These are phyloP conservation scores for Elaphomyces granulatus DNA, from an alignment of 495 filamentous ascomycete genomes.

Conservation along the genomic window DNA sequence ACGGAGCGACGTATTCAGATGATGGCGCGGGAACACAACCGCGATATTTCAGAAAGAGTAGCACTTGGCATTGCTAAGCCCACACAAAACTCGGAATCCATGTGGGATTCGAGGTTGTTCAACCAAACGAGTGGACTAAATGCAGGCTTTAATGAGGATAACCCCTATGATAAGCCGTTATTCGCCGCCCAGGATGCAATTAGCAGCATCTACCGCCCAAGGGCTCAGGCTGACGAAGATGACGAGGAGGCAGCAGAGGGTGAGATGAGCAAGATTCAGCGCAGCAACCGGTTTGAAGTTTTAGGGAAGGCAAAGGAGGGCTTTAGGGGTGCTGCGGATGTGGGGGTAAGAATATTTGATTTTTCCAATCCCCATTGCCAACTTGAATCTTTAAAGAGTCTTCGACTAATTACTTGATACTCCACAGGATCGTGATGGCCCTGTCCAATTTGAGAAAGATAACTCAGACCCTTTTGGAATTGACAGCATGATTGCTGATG, in stretches of 20 bases:
- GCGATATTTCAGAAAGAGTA: slow-evolving; percentile 96
- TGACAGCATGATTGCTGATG: slow-evolving; percentile 80
- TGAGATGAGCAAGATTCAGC: slow-evolving; percentile 78
- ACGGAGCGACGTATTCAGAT: slow-evolving; percentile 78
- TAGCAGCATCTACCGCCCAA: slow-evolving; percentile 83
- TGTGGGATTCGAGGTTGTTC: slow-evolving; percentile 95
- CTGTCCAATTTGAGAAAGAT: slow-evolving; percentile 98
- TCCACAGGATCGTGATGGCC: slow-evolving; percentile 58
- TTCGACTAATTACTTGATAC: slow-evolving; percentile 5
- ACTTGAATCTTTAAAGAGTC: slow-evolving; percentile 5
- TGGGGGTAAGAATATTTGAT: slow-evolving; percentile 46
- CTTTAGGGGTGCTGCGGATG: slow-evolving; percentile 77
- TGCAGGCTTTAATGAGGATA: slow-evolving; percentile 91
- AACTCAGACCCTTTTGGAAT: slow-evolving; percentile 79
- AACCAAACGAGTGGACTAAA: slow-evolving; percentile 86
- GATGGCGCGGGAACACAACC: slow-evolving; percentile 87
- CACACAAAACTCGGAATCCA: slow-evolving; percentile 72
- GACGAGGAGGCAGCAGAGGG: slow-evolving; percentile 66
- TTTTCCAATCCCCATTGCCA: background rate
- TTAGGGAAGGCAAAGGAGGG: slow-evolving; percentile 72
- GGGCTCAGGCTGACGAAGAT: slow-evolving; percentile 52
- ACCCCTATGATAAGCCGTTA: slow-evolving; percentile 91
- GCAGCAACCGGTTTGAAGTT: slow-evolving; percentile 70
- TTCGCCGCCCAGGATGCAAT: slow-evolving; percentile 96
- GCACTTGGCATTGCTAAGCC: slow-evolving; percentile 92